phyloP scores from a whole-genome alignment of 176 grass and related monocot species.

The Puccinellia tenuiflora region DNA sequence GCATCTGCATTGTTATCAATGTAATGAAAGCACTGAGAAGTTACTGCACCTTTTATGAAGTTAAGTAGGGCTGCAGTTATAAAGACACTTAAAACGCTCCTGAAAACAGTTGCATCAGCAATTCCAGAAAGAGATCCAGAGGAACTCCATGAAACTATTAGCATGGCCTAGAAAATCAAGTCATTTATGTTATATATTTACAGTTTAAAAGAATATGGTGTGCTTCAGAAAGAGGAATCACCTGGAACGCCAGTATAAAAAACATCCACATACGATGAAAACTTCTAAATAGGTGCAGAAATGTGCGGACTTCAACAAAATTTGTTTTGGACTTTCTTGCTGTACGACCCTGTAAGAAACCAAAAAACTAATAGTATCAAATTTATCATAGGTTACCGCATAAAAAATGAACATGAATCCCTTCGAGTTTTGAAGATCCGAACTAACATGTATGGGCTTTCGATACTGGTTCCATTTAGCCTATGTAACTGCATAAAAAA shows the following conservation, averaged over 20 bases:
- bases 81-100: constrained; percentile 62
- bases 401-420: neutral
- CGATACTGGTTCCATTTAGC: neutral
- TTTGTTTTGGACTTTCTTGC: constrained; percentile 56
- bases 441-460: neutral
- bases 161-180: constrained; percentile 50
- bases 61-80: constrained; percentile 69
- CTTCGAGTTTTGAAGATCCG: neutral
- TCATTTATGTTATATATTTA: constrained; percentile 17
- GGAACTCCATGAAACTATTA: constrained; percentile 69
- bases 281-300: constrained; percentile 73
- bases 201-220: neutral
- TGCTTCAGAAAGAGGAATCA: constrained; percentile 27
- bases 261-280: constrained; percentile 76
- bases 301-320: constrained; percentile 76
- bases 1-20: neutral
- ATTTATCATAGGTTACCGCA: too few relatives aligned
- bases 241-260: constrained; percentile 72
- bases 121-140: constrained; percentile 63
- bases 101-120: constrained; percentile 60
- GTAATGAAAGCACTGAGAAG: constrained; percentile 3
- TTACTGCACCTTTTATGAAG: constrained; percentile 50
- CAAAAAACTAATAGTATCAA: neutral
- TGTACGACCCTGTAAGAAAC: constrained; percentile 15
- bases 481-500: neutral